Conservation (phyloP, 2,329 filamentous ascomycete genomes). For the Phoma sp. region DNA sequence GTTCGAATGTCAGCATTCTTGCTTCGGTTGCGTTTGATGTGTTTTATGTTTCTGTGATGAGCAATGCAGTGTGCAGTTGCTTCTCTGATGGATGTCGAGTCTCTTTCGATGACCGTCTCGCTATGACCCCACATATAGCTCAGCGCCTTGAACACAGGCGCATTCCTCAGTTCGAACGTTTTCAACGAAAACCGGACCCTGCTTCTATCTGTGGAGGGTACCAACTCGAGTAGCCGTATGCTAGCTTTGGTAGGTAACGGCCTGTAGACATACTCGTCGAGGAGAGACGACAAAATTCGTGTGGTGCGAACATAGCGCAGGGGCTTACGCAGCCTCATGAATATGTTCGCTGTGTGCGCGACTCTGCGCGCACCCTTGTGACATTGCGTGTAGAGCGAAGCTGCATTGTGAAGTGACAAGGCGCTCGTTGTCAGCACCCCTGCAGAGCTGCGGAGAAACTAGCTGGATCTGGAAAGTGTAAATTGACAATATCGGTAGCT, state of each 20-base stretch:
- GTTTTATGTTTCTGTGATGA: neutral
- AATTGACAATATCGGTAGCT: neutral
- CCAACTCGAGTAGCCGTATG: conserved; percentile 31
- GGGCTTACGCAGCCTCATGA: conserved; percentile 30
- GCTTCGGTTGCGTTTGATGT: neutral
- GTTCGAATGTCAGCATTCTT: neutral
- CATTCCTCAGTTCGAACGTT: neutral
- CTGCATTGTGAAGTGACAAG: neutral
- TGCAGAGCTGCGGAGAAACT: neutral
- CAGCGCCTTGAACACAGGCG: conserved; percentile 22
- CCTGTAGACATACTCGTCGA: conserved; percentile 26
- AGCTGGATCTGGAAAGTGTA: conserved; percentile 2
- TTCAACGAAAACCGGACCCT: conserved; percentile 20
- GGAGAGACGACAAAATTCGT: conserved; percentile 22
- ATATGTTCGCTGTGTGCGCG: neutral
- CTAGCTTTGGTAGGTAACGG: conserved; percentile 27
- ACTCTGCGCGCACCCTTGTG: neutral
- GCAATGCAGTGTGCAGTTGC: neutral
- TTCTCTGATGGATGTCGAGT: neutral
- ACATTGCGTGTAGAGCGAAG: neutral
- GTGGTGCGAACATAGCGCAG: conserved; percentile 20
- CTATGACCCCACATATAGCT: conserved; percentile 30
- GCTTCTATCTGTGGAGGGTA: conserved; percentile 17
- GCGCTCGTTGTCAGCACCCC: neutral
- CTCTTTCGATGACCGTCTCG: conserved; percentile 5